phyloP scores from a whole-genome alignment of 768 basidiomycete species.

The Glaciozyma antarctica region DNA sequence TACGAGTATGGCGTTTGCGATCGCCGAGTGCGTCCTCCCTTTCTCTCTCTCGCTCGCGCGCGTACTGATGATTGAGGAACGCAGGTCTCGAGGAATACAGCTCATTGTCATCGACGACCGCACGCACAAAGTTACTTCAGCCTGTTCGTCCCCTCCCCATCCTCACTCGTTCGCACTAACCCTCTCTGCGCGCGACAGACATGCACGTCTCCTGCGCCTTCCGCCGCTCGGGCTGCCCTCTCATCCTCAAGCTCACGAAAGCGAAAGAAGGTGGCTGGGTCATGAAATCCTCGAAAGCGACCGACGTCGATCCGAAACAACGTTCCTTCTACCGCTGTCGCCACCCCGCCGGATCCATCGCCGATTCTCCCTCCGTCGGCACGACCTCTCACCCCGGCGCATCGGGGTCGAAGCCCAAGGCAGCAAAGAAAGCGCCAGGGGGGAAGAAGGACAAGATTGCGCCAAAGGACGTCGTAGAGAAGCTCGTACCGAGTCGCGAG shows the following conservation, averaged over 20 bases:
- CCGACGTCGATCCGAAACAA: slow-evolving; percentile 18
- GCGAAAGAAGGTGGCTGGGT: slow-evolving; percentile 29
- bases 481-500: not conserved
- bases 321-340: slow-evolving; percentile 25
- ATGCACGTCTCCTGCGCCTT: slow-evolving; percentile 30
- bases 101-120: slow-evolving; percentile 27
- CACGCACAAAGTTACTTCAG: slow-evolving; percentile 21
- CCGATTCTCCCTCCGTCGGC: not conserved
- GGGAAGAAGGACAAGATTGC: not conserved
- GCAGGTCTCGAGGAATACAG: slow-evolving; percentile 11
- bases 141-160: not conserved
- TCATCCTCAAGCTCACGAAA: slow-evolving; percentile 25
- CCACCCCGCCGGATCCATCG: slow-evolving; percentile 7
- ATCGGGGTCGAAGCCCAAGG: not conserved
- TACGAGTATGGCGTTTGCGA: slow-evolving; percentile 5
- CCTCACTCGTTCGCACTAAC: too few relatives aligned
- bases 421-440: not conserved
- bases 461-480: not conserved
- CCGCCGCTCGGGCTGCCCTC: slow-evolving; percentile 20
- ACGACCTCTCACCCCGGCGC: not conserved
- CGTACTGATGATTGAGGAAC: not conserved
- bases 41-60: not conserved
- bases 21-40: slow-evolving; percentile 18
- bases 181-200: not conserved
- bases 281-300: not conserved